Conservation (phyloP, 2,329 filamentous ascomycete genomes). For the Beauveria sp. region DNA sequence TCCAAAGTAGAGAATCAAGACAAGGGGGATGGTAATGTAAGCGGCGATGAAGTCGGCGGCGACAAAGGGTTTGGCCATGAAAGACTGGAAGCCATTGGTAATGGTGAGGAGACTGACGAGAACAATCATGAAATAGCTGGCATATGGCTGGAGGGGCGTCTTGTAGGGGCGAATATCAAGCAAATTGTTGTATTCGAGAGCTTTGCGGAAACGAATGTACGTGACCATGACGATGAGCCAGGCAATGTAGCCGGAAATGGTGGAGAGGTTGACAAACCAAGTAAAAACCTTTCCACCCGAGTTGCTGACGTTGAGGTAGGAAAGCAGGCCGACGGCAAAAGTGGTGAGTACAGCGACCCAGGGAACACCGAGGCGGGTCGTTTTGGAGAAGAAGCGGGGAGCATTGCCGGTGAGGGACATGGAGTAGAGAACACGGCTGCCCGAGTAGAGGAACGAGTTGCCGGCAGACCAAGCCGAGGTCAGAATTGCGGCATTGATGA, state of each 20-base stretch:
- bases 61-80: slow-evolving; percentile 59
- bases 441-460: slow-evolving; percentile 57
- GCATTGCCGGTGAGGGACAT: slow-evolving; percentile 61
- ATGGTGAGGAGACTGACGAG: slow-evolving; percentile 55
- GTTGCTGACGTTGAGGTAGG: slow-evolving; percentile 61
- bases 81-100: slow-evolving; percentile 69
- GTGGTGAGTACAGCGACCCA: slow-evolving; percentile 45
- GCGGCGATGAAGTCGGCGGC: slow-evolving; percentile 54
- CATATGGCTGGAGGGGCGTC: slow-evolving; percentile 52
- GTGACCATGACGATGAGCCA: slow-evolving; percentile 53
- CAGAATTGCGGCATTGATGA: slow-evolving; percentile 62
- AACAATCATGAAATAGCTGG: slow-evolving; percentile 51
- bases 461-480: slow-evolving; percentile 58
- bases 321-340: slow-evolving; percentile 54
- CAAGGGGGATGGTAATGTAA: slow-evolving; percentile 57
- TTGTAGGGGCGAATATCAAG: slow-evolving; percentile 42
- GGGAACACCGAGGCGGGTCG: slow-evolving; percentile 55
- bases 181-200: slow-evolving; percentile 45
- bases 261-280: slow-evolving; percentile 67
- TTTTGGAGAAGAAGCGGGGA: slow-evolving; percentile 51
- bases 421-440: slow-evolving; percentile 62
- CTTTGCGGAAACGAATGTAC: slow-evolving; percentile 51
- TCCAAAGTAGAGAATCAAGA: slow-evolving; percentile 53
- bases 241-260: slow-evolving; percentile 51
- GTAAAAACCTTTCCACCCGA: slow-evolving; percentile 57